A percentile compares a stretch with the other conserved stretches of the same genome.
phyloP scores from a whole-genome alignment of 768 basidiomycete genomes.

The Mycena maculata region DNA sequence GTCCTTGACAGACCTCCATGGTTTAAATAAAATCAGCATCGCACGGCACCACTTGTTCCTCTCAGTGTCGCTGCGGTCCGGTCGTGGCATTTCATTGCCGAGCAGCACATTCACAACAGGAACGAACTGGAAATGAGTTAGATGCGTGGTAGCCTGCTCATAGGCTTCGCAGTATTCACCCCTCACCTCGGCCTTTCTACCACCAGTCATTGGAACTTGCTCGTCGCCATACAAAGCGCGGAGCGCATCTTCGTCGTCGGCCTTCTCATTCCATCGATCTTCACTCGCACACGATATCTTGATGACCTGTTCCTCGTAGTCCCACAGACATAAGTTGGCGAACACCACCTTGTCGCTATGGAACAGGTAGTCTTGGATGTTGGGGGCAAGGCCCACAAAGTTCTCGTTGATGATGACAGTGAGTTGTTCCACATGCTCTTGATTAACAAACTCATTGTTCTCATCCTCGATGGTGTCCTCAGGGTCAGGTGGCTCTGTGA shows the following conservation, averaged over 20 bases:
- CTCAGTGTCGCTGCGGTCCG: background rate
- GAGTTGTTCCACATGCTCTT: background rate
- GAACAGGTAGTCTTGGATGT: background rate
- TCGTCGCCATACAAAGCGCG: too few species aligned
- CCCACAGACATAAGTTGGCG: background rate
- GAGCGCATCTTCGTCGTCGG: background rate
- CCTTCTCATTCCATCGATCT: background rate
- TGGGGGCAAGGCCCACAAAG: background rate
- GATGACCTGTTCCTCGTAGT: background rate
- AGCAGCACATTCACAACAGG: constrained; percentile 5
- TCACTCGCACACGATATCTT: background rate
- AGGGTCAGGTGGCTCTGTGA: background rate
- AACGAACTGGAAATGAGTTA: background rate
- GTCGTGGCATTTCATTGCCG: background rate
- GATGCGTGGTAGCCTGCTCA: background rate
- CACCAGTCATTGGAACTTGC: background rate
- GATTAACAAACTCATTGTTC: background rate
- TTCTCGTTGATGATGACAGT: background rate
- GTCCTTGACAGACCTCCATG: background rate
- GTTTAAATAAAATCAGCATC: constrained; percentile 14
- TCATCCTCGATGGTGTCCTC: background rate
- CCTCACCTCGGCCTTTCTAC: background rate
- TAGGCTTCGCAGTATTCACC: background rate
- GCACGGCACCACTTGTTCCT: background rate
- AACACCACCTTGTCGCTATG: background rate